A percentile compares a stretch with the other conserved stretches of the same genome.
Evolutionary conservation across 2,329 filamentous ascomycete species (phyloP).

Genomic region (Pseudofabraea citricarpa): DNA sequence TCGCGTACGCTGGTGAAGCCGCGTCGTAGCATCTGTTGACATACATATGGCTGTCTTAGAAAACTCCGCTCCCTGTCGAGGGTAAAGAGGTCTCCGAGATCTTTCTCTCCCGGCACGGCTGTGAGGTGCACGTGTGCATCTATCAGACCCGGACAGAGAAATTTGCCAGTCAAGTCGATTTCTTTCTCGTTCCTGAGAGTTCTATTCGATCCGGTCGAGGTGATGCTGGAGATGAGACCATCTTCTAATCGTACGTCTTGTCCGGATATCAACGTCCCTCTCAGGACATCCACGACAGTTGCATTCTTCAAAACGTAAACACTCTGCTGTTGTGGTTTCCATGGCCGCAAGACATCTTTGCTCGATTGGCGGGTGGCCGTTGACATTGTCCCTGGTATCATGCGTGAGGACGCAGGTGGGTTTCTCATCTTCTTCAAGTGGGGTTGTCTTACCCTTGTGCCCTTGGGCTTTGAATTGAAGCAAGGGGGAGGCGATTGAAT

Average conservation of each 20-base stretch:
- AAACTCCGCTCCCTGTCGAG: conserved; percentile 30
- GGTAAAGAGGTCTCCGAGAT: conserved; percentile 30
- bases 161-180: conserved; percentile 36
- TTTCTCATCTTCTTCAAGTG: no score
- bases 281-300: conserved; percentile 36
- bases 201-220: not conserved
- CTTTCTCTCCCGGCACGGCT: conserved; percentile 37
- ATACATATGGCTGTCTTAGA: conserved; percentile 43
- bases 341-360: conserved; percentile 4
- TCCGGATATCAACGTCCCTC: conserved; percentile 27
- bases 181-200: not conserved
- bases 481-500: no score
- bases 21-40: conserved; percentile 44
- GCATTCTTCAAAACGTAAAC: conserved; percentile 35
- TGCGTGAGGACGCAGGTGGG: no score
- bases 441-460: no score
- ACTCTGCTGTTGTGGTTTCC: conserved; percentile 3
- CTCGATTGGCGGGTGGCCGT: no score
- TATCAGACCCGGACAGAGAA: conserved; percentile 44
- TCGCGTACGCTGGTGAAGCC: conserved; percentile 57
- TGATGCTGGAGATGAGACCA: conserved; percentile 25
- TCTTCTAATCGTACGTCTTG: conserved; percentile 29
- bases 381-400: no score
- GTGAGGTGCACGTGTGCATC: conserved; percentile 46
- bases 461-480: no score